A percentile compares a stretch with the other conserved stretches of the same genome.
Conservation (phyloP, 768 basidiomycete species). For the Collybia nuda region DNA sequence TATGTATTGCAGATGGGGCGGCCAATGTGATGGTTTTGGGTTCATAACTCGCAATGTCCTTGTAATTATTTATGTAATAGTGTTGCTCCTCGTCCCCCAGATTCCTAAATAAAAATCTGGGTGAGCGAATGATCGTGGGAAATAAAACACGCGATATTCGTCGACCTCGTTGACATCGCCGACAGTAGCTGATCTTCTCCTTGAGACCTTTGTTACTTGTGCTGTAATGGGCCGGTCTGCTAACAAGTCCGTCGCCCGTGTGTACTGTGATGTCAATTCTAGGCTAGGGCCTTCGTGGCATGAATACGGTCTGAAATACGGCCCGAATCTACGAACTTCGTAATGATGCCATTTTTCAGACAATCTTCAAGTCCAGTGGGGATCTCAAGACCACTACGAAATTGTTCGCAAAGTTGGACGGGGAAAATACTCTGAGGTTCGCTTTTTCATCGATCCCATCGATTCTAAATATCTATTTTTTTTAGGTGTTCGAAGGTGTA, state of each 20-base stretch:
- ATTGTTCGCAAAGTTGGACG: slow-evolving; percentile 95
- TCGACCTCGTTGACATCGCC: neutral
- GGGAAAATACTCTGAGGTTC: slow-evolving; percentile 93
- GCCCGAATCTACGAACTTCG: slow-evolving; percentile 11
- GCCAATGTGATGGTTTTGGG: slow-evolving; percentile 28
- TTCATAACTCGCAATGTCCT: neutral
- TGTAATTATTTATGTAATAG: neutral
- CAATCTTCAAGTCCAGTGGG: slow-evolving; percentile 97
- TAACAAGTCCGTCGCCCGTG: slow-evolving; percentile 78
- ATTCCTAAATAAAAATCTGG: too few species aligned
- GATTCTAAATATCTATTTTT: slow-evolving; percentile 9
- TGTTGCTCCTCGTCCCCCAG: too few species aligned
- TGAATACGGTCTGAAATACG: slow-evolving; percentile 76
- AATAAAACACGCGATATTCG: too few species aligned
- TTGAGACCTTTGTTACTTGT: slow-evolving; percentile 12
- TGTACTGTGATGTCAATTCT: slow-evolving; percentile 87
- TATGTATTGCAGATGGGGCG: slow-evolving; percentile 55
- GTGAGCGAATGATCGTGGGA: neutral
- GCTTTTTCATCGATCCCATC: slow-evolving; percentile 12
- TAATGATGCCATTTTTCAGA: slow-evolving; percentile 47
- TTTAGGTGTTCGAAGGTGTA: slow-evolving; percentile 89
- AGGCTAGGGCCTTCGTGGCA: slow-evolving; percentile 90
- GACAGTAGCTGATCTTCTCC: neutral
- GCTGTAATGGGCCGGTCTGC: slow-evolving; percentile 67
- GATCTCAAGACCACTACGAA: slow-evolving; percentile 95